Percentiles rank a stretch among this genome's conserved stretches.
Conservation (phyloP, 345 rosid genomes). For the Dimocarpus longan region DNA sequence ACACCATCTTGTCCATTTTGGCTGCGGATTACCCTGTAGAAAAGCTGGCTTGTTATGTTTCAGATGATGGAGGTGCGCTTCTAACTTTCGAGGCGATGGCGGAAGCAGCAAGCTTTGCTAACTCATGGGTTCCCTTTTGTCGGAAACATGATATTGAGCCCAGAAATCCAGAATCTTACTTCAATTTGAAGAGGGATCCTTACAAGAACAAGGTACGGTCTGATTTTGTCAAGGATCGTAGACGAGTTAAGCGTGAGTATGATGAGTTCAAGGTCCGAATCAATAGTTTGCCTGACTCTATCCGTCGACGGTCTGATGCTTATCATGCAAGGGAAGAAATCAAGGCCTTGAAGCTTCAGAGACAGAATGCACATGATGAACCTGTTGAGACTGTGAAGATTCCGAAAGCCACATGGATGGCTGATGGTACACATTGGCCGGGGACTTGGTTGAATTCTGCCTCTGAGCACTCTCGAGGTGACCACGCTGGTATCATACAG, state of each 20-base stretch:
- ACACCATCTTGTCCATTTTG: conserved; percentile 93
- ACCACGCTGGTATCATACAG: conserved; percentile 97
- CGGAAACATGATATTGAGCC: conserved; percentile 94
- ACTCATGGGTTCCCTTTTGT: conserved; percentile 94
- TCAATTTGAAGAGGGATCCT: conserved; percentile 91
- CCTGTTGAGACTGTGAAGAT: conserved; percentile 74
- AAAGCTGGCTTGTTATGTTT: conserved; percentile 96
- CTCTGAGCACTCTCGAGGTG: conserved; percentile 80
- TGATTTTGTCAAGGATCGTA: conserved; percentile 93
- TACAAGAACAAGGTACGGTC: conserved; percentile 85
- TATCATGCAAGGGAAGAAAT: conserved; percentile 95
- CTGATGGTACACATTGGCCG: conserved; percentile 99
- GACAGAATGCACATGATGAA: conserved; percentile 75
- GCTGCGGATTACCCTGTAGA: conserved; percentile 95
- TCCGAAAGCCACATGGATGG: conserved; percentile 99
- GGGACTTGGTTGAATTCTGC: conserved; percentile 83
- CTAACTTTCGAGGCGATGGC: conserved; percentile 99
- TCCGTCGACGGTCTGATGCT: conserved; percentile 95
- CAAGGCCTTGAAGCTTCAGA: conserved; percentile 91
- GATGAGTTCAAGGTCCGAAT: conserved; percentile 97
- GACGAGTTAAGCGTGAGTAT: conserved; percentile 92
- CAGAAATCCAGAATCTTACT: conserved; percentile 94
- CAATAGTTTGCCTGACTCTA: conserved; percentile 91
- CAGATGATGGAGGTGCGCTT: conserved; percentile 99
- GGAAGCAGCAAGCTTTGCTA: conserved; percentile 98